Percentiles rank a stretch among this genome's conserved stretches.
Evolutionary conservation across 306 rosid genomes (phyloP).

Genomic region (Rosa multiflora): DNA sequence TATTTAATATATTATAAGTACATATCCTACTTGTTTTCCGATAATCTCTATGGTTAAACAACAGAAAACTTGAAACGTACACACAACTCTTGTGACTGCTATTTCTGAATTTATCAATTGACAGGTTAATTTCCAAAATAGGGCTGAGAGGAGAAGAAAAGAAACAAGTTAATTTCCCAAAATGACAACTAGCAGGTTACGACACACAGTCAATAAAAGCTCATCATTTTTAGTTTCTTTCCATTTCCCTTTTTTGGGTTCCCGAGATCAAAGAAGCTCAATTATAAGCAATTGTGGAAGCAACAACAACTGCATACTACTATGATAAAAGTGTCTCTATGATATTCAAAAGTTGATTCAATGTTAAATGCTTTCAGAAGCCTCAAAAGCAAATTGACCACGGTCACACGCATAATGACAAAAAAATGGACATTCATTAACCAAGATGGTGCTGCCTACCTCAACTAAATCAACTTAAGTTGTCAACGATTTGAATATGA

Average conservation of each 20-base stretch:
- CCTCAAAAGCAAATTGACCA: conserved; percentile 10
- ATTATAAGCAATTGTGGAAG: not conserved
- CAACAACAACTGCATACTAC: not conserved
- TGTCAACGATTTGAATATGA: conserved; percentile 57
- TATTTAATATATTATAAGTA: not conserved
- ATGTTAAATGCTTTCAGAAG: not conserved
- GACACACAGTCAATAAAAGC: not conserved
- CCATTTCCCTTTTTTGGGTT: not conserved
- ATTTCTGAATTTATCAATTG: not conserved
- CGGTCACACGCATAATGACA: not conserved
- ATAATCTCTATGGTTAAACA: not conserved
- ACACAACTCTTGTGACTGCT: not conserved
- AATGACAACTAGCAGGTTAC: not conserved
- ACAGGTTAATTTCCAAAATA: not conserved
- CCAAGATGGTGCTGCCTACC: conserved; percentile 12
- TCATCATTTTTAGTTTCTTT: not conserved
- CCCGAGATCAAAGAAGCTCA: not conserved
- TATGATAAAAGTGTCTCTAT: not conserved
- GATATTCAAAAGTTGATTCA: not conserved
- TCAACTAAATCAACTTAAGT: conserved; percentile 33
- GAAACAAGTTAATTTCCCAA: not conserved
- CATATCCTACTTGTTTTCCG: not conserved
- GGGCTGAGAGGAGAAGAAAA: not conserved
- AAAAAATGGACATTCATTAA: conserved; percentile 1
- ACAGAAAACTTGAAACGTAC: not conserved